phyloP scores from a whole-genome alignment of 2,329 filamentous ascomycete genomes.

The Pseudopithomyces maydicus region DNA sequence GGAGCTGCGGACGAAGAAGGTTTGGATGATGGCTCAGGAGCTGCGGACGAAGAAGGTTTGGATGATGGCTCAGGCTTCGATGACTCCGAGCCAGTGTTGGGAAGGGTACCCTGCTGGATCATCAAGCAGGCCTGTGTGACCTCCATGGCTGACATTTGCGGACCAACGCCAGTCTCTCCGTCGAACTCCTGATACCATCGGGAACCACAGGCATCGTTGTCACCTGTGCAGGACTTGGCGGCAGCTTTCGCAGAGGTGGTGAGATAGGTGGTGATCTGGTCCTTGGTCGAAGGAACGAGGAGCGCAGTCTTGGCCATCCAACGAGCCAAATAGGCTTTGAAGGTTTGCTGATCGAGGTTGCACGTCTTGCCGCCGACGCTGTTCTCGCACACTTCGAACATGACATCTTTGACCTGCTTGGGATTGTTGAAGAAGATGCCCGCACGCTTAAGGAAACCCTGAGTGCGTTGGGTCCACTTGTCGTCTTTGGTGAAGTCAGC shows the following conservation, averaged over 20 bases:
- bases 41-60: slow-evolving; percentile 10
- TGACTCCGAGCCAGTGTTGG: slow-evolving; percentile 27
- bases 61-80: slow-evolving; percentile 21
- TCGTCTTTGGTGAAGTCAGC: slow-evolving; percentile 57
- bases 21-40: slow-evolving; percentile 12
- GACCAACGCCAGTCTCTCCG: slow-evolving; percentile 48
- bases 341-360: slow-evolving; percentile 73
- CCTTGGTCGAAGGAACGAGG: slow-evolving; percentile 49
- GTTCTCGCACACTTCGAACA: slow-evolving; percentile 72
- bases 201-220: slow-evolving; percentile 49
- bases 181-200: slow-evolving; percentile 54
- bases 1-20: neutral
- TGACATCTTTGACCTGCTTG: slow-evolving; percentile 57
- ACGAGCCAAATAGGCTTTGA: slow-evolving; percentile 76
- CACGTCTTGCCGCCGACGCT: slow-evolving; percentile 50
- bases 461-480: slow-evolving; percentile 63
- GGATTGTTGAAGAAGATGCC: slow-evolving; percentile 60
- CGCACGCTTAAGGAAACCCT: slow-evolving; percentile 62
- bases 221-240: slow-evolving; percentile 51
- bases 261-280: slow-evolving; percentile 46
- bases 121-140: slow-evolving; percentile 51
- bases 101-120: slow-evolving; percentile 37
- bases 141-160: slow-evolving; percentile 53
- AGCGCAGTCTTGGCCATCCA: slow-evolving; percentile 59
- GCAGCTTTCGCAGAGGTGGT: slow-evolving; percentile 49